Base-by-base conservation (phyloP, 2,329 filamentous ascomycete genomes). In the Raffaelea deltoideospora region DNA sequence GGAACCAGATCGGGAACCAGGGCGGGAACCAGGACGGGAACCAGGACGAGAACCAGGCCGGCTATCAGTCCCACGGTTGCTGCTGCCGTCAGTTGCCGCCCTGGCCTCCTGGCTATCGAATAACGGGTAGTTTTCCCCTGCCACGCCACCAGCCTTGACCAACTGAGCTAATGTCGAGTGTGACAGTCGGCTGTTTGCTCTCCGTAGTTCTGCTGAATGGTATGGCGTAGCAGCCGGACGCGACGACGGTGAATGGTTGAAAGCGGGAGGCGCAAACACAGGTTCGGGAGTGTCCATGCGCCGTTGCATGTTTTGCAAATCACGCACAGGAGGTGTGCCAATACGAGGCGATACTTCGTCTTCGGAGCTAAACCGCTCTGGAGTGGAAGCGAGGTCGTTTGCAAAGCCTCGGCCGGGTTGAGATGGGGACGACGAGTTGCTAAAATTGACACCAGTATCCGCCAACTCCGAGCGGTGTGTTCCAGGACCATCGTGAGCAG, bases 161-260 rank as follows among this genome's bases (percentile, higher is more conserved):
- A 96, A 66, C 52, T 95, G 85, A 31, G 77, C 69, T 32, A 95
- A 64, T 1, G 88, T 96, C 1, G 76, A 76, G 46, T 68, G 72
- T 20, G 90, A 94, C 53, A 96, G 76, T 18, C 85, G 78, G 47
- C 79, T 86, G 47, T 85, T 90, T 35, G 82, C 84, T 44, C 76
- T 76, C 43, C 82, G 78, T 48, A 88, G 65, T 51, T 90, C 83
- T 13, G 80, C 72, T 22, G 84, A 78, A 40, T 83, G 74, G 47
- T 81, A 75, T 0, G 82, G 82, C 43, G 73, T 73, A 41, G 70
- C 75, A 2, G 66, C 63, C 5, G 86, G 86, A 34, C 73, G 69
- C 35, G 79, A 70, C 41, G 79, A 74, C 11, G 86, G 73, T 27
- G 69, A 67, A 54, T 94, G 84, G 33, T 75, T 70, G 53, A 95